phyloP scores from a whole-genome alignment of 73 alveolate genomes.

The Paramecium bursaria region DNA sequence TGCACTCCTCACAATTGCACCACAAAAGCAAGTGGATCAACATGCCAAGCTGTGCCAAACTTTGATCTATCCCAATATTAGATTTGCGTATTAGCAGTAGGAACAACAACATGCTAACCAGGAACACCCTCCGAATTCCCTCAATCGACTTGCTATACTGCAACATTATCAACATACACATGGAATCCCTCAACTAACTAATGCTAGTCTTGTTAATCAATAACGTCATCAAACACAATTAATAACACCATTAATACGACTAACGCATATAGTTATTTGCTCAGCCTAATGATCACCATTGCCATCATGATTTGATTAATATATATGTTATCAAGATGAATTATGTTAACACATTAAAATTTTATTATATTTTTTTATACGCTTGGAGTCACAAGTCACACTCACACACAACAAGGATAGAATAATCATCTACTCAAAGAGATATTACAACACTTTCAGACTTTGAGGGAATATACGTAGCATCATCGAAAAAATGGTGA shows the following conservation, averaged over 20 bases:
- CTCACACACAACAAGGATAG: constrained; percentile 59
- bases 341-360: too few relatives aligned
- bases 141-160: not conserved
- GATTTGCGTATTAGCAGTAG: constrained; percentile 9
- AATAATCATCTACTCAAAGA: constrained; percentile 56
- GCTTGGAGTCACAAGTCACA: not conserved
- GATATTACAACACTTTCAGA: constrained; percentile 34
- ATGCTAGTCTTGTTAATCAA: constrained; percentile 16
- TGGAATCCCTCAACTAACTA: constrained; percentile 34
- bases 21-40: not conserved
- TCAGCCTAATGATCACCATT: too few relatives aligned
- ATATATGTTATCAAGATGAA: too few relatives aligned
- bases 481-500: constrained; percentile 38
- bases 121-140: constrained; percentile 6
- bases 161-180: not conserved
- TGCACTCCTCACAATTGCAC: constrained; percentile 15
- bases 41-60: constrained; percentile 29
- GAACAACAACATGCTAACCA: too few relatives aligned
- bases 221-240: not conserved
- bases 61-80: not conserved
- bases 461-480: constrained; percentile 51
- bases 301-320: too few relatives aligned
- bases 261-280: constrained; percentile 4
- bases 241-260: not conserved
- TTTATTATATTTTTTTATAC: constrained; percentile 26